Evolutionary conservation across 1,284 basidiomycete genomes (phyloP).

Genomic region (Trichosporon asahii): DNA sequence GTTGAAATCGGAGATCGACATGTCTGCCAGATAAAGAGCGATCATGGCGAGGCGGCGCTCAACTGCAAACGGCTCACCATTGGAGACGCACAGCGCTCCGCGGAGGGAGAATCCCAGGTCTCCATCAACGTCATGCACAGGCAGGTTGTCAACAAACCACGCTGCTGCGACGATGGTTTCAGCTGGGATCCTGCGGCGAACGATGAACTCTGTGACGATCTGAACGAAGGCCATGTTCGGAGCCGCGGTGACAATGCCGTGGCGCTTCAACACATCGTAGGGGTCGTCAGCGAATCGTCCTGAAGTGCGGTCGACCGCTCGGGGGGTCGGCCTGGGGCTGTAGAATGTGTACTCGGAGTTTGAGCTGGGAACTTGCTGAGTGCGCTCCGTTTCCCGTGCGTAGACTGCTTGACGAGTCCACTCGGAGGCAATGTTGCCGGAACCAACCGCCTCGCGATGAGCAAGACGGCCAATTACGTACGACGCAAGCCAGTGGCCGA

Average conservation of each 20-base stretch:
- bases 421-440: neutral
- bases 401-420: neutral
- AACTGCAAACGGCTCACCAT: constrained; percentile 14
- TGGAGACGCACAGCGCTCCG: constrained; percentile 3
- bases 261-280: constrained; percentile 13
- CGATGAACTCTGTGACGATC: constrained; percentile 17
- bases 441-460: neutral
- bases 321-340: neutral
- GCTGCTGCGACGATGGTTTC: constrained; percentile 21
- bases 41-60: constrained; percentile 20
- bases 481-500: constrained; percentile 15
- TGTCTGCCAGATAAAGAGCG: constrained; percentile 14
- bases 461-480: constrained; percentile 16
- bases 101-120: constrained; percentile 11
- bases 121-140: constrained; percentile 19
- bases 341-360: neutral
- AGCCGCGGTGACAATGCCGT: constrained; percentile 13
- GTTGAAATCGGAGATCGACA: constrained; percentile 14
- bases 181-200: constrained; percentile 11
- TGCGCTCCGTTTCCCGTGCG: neutral
- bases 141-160: constrained; percentile 21
- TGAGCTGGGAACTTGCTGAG: neutral
- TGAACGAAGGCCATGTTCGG: constrained; percentile 13
- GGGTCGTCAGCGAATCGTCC: constrained; percentile 15
- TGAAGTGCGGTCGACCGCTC: neutral